A percentile compares a stretch with the other conserved stretches of the same genome.
These are phyloP conservation scores for Diplodia intermedia DNA, from an alignment of 2,329 filamentous ascomycete species.

Conservation along the genomic window DNA sequence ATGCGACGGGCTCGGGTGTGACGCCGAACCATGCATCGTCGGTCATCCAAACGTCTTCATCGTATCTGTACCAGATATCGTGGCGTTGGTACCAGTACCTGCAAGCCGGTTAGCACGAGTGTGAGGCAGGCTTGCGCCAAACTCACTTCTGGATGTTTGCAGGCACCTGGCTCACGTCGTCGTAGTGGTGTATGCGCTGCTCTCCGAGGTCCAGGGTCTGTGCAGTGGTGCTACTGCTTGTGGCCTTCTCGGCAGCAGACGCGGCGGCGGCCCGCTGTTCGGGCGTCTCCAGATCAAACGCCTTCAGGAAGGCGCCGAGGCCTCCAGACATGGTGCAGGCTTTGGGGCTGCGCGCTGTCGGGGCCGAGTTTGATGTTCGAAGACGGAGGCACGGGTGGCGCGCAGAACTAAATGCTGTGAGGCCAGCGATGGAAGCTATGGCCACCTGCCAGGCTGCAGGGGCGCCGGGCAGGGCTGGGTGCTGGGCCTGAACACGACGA, in stretches of 20 bases:
- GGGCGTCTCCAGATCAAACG: background rate
- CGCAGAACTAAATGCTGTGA: background rate
- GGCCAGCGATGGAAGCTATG: constrained; percentile 30
- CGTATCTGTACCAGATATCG: constrained; percentile 85
- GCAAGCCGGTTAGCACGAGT: background rate
- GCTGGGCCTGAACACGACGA: constrained; percentile 21
- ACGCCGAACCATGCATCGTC: constrained; percentile 97
- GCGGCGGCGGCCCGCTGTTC: constrained; percentile 19
- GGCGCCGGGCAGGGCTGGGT: too few relatives aligned
- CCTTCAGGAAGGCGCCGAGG: constrained; percentile 12
- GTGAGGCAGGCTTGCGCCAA: background rate
- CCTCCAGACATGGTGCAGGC: constrained; percentile 2
- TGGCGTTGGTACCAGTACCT: constrained; percentile 93
- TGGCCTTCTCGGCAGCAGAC: constrained; percentile 14
- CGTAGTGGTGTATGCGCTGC: constrained; percentile 65
- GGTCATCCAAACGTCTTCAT: constrained; percentile 88
- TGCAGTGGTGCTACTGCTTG: constrained; percentile 48
- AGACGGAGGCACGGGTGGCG: background rate
- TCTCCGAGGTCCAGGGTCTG: constrained; percentile 47
- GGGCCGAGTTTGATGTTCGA: background rate
- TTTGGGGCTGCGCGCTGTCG: too few relatives aligned
- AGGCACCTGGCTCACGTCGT: constrained; percentile 72
- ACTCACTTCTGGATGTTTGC: constrained; percentile 82
- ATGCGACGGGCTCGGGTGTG: constrained; percentile 89
- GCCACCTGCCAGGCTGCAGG: constrained; percentile 10